phyloP scores from a whole-genome alignment of 2,329 filamentous ascomycete species.

The Fusarium tricinctum region DNA sequence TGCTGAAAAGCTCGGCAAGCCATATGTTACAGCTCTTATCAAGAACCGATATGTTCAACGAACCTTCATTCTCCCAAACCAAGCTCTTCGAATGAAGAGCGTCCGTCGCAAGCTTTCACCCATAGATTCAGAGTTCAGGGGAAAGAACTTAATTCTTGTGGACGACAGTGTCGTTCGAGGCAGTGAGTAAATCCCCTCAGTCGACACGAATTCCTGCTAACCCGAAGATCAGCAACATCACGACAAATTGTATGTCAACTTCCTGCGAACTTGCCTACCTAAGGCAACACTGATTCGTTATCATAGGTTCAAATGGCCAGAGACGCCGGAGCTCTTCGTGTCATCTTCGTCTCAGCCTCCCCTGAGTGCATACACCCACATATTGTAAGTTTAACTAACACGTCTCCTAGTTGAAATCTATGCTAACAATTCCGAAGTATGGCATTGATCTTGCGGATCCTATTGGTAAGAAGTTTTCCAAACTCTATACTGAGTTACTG shows the following conservation, averaged over 20 bases:
- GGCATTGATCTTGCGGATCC: constrained; percentile 64
- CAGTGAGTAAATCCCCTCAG: constrained; percentile 4
- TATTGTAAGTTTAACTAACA: constrained; percentile 72
- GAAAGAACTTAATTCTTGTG: constrained; percentile 83
- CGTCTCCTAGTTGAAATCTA: background rate
- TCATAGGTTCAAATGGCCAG: constrained; percentile 75
- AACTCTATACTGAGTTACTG: background rate
- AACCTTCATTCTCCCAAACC: constrained; percentile 83
- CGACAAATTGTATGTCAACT: constrained; percentile 74
- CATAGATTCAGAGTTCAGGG: constrained; percentile 87
- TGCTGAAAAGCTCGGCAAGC: constrained; percentile 80
- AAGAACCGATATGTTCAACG: constrained; percentile 92
- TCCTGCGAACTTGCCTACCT: background rate
- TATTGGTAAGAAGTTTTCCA: constrained; percentile 43
- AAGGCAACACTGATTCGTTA: constrained; percentile 33
- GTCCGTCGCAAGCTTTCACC: constrained; percentile 91
- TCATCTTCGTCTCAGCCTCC: constrained; percentile 86
- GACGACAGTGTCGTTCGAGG: constrained; percentile 93
- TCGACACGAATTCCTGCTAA: background rate
- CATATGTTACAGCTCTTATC: constrained; percentile 85
- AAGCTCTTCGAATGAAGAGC: constrained; percentile 84
- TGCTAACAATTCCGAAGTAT: constrained; percentile 50
- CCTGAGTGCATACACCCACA: constrained; percentile 89
- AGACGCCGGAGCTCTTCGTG: constrained; percentile 84
- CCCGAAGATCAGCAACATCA: constrained; percentile 58